phyloP scores from a whole-genome alignment of 2,329 filamentous ascomycete species.

The Apiospora rasikravindrae region DNA sequence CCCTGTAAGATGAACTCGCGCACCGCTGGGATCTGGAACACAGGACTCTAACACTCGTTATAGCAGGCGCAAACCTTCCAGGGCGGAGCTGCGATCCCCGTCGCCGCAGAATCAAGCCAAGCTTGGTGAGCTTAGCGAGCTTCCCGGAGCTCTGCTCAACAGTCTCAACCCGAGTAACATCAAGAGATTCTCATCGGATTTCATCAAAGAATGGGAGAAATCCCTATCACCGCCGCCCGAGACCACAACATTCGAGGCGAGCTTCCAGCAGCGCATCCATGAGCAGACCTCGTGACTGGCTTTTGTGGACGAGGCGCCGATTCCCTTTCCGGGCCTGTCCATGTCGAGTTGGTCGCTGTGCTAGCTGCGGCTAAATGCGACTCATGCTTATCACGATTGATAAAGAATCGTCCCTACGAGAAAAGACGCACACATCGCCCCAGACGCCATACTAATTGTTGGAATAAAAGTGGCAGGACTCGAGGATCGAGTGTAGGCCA shows the following conservation, averaged over 20 bases:
- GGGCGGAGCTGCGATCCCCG: constrained; percentile 33
- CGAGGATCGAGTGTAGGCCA: not conserved
- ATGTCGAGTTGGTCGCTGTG: not conserved
- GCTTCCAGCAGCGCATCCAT: constrained; percentile 19
- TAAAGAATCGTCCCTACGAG: not conserved
- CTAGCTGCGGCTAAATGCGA: not conserved
- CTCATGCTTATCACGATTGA: not conserved
- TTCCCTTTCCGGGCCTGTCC: not conserved
- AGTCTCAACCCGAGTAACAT: constrained; percentile 77
- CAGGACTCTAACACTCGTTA: constrained; percentile 34
- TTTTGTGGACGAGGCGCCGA: not conserved
- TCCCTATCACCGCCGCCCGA: constrained; percentile 62
- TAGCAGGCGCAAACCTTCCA: constrained; percentile 38
- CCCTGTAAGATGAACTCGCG: constrained; percentile 51
- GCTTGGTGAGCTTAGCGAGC: constrained; percentile 55
- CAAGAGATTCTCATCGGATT: constrained; percentile 79
- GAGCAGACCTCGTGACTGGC: constrained; percentile 6
- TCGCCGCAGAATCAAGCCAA: constrained; percentile 37
- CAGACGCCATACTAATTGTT: not conserved
- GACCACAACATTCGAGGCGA: constrained; percentile 18
- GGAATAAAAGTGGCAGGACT: constrained; percentile 3
- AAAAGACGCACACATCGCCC: not conserved
- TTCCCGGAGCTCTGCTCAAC: constrained; percentile 73
- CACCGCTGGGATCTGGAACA: constrained; percentile 27
- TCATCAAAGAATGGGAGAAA: constrained; percentile 93